A percentile compares a stretch with the other conserved stretches of the same genome.
These are phyloP conservation scores for Rhodamnia rubescens DNA, from an alignment of 345 rosid species.

Conservation along the genomic window DNA sequence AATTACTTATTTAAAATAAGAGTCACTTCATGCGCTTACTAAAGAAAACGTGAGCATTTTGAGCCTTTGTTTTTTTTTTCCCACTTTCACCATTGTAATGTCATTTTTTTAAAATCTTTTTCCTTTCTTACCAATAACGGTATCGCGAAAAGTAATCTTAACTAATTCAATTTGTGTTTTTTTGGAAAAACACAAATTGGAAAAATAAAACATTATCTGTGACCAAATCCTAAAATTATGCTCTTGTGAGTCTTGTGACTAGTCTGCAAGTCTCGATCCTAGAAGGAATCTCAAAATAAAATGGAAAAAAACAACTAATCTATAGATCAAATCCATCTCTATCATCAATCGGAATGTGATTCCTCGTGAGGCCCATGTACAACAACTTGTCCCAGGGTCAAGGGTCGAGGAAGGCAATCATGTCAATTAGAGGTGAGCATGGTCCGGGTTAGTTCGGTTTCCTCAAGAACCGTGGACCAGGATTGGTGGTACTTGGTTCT, in stretches of 20 bases:
- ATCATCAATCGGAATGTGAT: background rate
- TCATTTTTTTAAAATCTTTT: background rate
- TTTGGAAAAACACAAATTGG: no score
- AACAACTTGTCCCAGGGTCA: background rate
- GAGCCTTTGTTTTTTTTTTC: no score
- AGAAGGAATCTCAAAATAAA: background rate
- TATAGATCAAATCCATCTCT: background rate
- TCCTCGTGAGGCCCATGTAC: rapidly evolving
- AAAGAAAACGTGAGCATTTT: no score
- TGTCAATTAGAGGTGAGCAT: no score
- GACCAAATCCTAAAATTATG: background rate
- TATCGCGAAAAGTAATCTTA: background rate
- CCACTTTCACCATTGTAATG: background rate
- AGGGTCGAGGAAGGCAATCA: background rate
- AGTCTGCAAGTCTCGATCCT: background rate
- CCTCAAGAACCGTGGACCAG: no score
- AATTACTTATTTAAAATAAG: no score
- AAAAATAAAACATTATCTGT: background rate
- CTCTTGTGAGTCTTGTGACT: background rate
- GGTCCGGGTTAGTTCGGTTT: no score
- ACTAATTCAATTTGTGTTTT: background rate
- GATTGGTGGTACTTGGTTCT: no score
- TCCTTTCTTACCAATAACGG: background rate
- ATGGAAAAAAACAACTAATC: no score
- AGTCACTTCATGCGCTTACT: no score